A percentile compares a stretch with the other conserved stretches of the same genome.
Evolutionary conservation across 345 rosid genomes (phyloP).

Genomic region (Rhodamnia argentea): DNA sequence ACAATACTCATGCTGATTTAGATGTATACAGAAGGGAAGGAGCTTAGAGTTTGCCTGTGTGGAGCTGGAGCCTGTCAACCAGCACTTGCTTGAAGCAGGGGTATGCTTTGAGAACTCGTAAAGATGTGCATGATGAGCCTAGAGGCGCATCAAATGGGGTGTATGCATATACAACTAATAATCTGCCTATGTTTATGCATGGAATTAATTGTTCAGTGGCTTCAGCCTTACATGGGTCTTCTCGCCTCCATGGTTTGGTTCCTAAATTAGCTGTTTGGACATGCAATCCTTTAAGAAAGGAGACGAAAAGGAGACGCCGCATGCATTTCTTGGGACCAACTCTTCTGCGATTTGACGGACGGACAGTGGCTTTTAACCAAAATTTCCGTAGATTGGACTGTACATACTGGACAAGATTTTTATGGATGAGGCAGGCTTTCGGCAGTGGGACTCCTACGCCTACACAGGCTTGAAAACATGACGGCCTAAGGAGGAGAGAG

Average conservation of each 20-base stretch:
- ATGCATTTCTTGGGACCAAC: no score
- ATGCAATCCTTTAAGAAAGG: neutral
- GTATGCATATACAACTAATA: neutral
- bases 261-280: neutral
- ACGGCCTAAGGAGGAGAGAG: constrained; percentile 2
- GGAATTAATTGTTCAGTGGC: neutral
- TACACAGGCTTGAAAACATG: neutral
- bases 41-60: neutral
- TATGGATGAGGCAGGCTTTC: constrained; percentile 27
- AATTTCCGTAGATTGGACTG: constrained; percentile 19
- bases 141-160: neutral
- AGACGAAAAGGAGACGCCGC: neutral
- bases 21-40: neutral
- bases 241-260: neutral
- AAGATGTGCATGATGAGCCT: neutral
- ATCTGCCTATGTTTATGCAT: neutral
- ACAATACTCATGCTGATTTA: constrained; percentile 15
- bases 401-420: constrained; percentile 25
- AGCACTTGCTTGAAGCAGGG: neutral
- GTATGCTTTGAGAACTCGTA: neutral
- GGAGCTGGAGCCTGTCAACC: neutral
- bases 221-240: neutral
- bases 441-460: constrained; percentile 6
- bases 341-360: neutral
- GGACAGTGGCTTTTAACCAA: constrained; percentile 1